Evolutionary conservation across 805 yeast species (phyloP).

Genomic region (Candida insectorum): DNA sequence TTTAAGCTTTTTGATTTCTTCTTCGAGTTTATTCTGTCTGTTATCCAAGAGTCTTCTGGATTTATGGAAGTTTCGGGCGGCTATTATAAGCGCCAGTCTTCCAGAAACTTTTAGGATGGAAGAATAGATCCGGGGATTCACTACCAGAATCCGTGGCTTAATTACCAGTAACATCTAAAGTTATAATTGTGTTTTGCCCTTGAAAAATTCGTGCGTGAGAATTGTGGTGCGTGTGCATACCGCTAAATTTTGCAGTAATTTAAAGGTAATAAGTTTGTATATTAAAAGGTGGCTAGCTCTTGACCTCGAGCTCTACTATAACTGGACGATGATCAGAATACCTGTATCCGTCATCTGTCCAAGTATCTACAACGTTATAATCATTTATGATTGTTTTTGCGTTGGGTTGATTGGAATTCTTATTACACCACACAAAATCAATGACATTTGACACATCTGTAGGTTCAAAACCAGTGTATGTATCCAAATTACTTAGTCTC

Average conservation of each 20-base stretch:
- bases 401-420: constrained; percentile 20
- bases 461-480: constrained; percentile 39
- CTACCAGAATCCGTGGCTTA: no score
- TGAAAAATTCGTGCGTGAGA: no score
- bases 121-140: no score
- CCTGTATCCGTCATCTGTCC: constrained; percentile 27
- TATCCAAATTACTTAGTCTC: constrained; percentile 19
- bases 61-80: constrained; percentile 5
- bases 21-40: constrained; percentile 13
- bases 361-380: constrained; percentile 33
- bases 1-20: constrained; percentile 21
- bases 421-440: constrained; percentile 35
- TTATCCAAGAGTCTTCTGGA: constrained; percentile 4
- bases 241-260: no score
- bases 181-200: no score
- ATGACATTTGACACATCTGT: constrained; percentile 24
- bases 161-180: no score
- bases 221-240: no score
- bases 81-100: background rate
- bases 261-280: no score
- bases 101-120: no score
- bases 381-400: constrained; percentile 14
- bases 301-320: constrained; percentile 6
- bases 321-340: constrained; percentile 50
- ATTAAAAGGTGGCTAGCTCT: no score